These are phyloP conservation scores for Xerocomellus chrysenteron DNA, from an alignment of 768 basidiomycete species.

Conservation along the genomic window DNA sequence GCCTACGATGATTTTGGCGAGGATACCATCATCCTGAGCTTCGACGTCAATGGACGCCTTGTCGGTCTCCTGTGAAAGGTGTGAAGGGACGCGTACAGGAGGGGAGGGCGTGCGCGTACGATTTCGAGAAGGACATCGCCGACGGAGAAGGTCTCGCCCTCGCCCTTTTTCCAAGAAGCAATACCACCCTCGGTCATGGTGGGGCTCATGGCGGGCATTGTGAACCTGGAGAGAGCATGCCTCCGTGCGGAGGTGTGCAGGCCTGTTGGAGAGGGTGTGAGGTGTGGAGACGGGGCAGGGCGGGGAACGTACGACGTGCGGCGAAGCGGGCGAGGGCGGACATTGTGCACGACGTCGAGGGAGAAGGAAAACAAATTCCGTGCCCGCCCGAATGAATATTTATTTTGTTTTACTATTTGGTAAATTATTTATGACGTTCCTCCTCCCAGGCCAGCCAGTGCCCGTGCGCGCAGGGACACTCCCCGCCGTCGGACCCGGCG, in stretches of 20 bases:
- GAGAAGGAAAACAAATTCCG: slow-evolving; percentile 26
- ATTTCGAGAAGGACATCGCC: slow-evolving; percentile 98
- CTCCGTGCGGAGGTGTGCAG: slow-evolving; percentile 80
- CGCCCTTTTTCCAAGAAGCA: slow-evolving; percentile 95
- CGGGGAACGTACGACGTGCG: slow-evolving; percentile 55
- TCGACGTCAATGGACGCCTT: slow-evolving; percentile 99
- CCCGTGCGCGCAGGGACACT: slow-evolving; percentile 51
- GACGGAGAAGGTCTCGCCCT: slow-evolving; percentile 84
- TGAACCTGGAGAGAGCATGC: slow-evolving; percentile 80
- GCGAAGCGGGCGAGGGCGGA: slow-evolving; percentile 64
- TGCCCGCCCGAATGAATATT: slow-evolving; percentile 10
- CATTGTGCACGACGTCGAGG: slow-evolving; percentile 41
- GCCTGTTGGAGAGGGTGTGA: slow-evolving; percentile 43
- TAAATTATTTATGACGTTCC: slow-evolving; percentile 31
- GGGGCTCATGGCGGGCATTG: slow-evolving; percentile 99
- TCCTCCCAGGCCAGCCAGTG: slow-evolving; percentile 82
- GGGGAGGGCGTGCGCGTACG: slow-evolving; percentile 44
- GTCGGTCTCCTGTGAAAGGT: slow-evolving; percentile 84
- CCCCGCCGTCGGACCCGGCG: slow-evolving; percentile 62
- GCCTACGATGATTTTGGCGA: slow-evolving; percentile 94
- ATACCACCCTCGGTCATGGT: slow-evolving; percentile 99
- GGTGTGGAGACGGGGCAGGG: background rate
- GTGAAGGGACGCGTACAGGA: slow-evolving; percentile 2
- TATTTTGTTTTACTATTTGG: background rate
- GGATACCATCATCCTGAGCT: slow-evolving; percentile 94